These are phyloP conservation scores for Chenopodium formosanum DNA, from an alignment of 148 eudicot genomes.

Conservation along the genomic window DNA sequence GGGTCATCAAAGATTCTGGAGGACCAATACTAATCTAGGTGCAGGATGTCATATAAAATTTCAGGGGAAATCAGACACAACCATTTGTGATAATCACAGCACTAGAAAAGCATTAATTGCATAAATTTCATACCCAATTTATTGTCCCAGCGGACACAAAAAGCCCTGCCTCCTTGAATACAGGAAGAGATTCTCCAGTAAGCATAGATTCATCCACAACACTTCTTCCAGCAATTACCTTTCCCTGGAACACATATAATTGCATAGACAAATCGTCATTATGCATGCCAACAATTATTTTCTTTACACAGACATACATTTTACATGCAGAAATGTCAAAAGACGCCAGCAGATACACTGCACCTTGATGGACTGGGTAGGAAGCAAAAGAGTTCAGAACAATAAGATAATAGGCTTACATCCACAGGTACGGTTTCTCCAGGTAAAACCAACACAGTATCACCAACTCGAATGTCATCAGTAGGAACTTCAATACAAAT, in stretches of 20 bases:
- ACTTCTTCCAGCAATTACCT: constrained; percentile 86
- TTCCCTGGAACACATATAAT: constrained; percentile 52
- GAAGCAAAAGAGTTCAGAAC: neutral
- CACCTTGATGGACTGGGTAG: neutral
- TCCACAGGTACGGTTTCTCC: constrained; percentile 96
- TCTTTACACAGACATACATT: neutral
- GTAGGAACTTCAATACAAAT: constrained; percentile 85
- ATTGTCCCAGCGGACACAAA: constrained; percentile 85
- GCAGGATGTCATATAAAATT: neutral
- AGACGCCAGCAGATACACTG: constrained; percentile 14
- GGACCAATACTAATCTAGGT: neutral
- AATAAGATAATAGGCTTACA: constrained; percentile 44
- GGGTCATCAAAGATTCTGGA: constrained; percentile 3
- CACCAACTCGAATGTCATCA: constrained; percentile 85
- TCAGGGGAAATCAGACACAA: neutral
- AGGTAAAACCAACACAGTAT: constrained; percentile 80
- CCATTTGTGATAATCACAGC: neutral
- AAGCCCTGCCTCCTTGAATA: constrained; percentile 79
- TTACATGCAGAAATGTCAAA: constrained; percentile 1
- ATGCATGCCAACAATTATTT: constrained; percentile 7
- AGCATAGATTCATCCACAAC: constrained; percentile 99
- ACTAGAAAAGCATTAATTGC: neutral
- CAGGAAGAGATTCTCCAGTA: constrained; percentile 95
- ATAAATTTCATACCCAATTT: constrained; percentile 65
- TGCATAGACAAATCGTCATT: constrained; percentile 11